A percentile compares a stretch with the other conserved stretches of the same genome.
phyloP scores from a whole-genome alignment of 805 yeast genomes.

The Lipomyces japonicus region DNA sequence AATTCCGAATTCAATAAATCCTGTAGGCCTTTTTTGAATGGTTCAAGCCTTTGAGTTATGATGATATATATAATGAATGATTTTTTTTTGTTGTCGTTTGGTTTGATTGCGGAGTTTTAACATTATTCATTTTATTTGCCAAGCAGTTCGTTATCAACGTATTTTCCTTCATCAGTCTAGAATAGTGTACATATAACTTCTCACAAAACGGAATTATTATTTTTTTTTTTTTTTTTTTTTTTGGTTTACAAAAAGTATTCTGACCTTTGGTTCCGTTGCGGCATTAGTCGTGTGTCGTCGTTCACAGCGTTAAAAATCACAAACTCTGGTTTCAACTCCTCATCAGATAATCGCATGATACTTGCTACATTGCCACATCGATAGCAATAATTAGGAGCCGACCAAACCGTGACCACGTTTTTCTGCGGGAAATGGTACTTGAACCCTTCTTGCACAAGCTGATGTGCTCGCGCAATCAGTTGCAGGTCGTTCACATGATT shows the following conservation, averaged over 20 bases:
- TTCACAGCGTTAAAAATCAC: constrained; percentile 94
- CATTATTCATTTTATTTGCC: too few species aligned
- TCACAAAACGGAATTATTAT: too few species aligned
- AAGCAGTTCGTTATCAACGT: too few species aligned
- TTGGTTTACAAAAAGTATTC: constrained; percentile 40
- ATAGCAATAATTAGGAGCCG: constrained; percentile 95
- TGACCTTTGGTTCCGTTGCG: constrained; percentile 39
- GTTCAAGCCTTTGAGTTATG: too few species aligned
- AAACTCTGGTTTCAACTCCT: constrained; percentile 72
- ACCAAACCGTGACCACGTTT: constrained; percentile 97
- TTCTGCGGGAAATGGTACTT: constrained; percentile 93
- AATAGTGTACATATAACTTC: too few species aligned
- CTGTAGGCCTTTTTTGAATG: too few species aligned
- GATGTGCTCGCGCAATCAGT: constrained; percentile 94
- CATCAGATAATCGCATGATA: constrained; percentile 92
- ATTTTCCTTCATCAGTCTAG: too few species aligned
- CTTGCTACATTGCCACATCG: constrained; percentile 98
- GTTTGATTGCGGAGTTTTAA: too few species aligned
- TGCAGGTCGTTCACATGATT: constrained; percentile 88
- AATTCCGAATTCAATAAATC: constrained; percentile 21
- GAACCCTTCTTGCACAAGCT: constrained; percentile 97
- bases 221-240: too few species aligned
- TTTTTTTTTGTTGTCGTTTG: too few species aligned
- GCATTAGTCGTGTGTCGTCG: constrained; percentile 47
- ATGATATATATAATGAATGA: too few species aligned